Base-by-base conservation (phyloP, 2,329 filamentous ascomycete species). In the Sporothrix pallida region DNA sequence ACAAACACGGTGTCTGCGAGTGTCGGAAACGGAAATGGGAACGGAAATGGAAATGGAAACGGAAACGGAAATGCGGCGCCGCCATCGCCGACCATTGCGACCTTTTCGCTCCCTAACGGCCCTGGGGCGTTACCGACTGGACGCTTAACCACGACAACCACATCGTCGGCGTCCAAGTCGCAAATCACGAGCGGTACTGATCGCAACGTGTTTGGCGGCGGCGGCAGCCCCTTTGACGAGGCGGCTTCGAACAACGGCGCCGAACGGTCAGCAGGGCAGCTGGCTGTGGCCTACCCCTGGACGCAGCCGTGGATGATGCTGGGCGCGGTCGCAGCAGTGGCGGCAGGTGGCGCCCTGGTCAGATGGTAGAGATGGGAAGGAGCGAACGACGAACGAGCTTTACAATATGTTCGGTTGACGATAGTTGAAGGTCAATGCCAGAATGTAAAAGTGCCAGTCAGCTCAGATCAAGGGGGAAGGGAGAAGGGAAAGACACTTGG, bases 191-290 rank as follows among this genome's bases (percentile, higher is more conserved):
- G 31, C 31, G 31, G 31, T 37, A 37, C 31, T 37, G 31, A 58
- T 67, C 62, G 23, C 60, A 56, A 62, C n/a, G 10, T 44, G 2
- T 20, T 52, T 50, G 12, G 48, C 37, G 74, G 74, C 13, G 78
- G 78, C 20, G 77, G 78, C n/a, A 80, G 77, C 44, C 78, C 78
- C 9, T 80, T 80, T 69, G 79, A 80, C 68, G 26, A 65, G 12
- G 54, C 72, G 12, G 60, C 69, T 2, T 48, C 26, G 65, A 54
- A 58, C 48, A 54, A 52, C 7, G 62, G 17, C n/a, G 75, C 70
- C 46, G 68, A 62, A 17, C 68, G 37, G 26, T 5, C 52, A 20
- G 23, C 8, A 56, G 46, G 65, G 15, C 70, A 10, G 7, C n/a
- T 12, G 10, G 17, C 3, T 6, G 26, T 12, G 8, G 17, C 3